A percentile compares a stretch with the other conserved stretches of the same genome.
These are phyloP conservation scores for Misopates orontium DNA, from an alignment of 257 asterid genomes.

Conservation along the genomic window DNA sequence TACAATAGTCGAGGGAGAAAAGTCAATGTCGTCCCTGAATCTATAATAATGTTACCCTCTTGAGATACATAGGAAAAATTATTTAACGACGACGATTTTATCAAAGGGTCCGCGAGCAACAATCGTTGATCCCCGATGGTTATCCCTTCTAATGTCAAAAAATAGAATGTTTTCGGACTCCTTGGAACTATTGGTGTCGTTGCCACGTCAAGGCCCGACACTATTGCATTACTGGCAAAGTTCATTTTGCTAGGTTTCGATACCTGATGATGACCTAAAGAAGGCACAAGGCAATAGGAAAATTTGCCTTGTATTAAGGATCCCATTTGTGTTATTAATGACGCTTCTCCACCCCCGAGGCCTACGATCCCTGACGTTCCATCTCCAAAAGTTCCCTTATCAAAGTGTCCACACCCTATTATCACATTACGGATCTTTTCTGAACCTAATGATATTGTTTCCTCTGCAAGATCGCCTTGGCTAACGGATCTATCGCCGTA, in stretches of 20 bases:
- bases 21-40: conserved; percentile 60
- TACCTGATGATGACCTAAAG: too few species aligned
- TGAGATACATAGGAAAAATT: background rate
- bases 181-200: conserved; percentile 21
- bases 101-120: background rate
- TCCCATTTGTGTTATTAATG: conserved; percentile 35
- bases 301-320: too few species aligned
- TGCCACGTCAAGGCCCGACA: conserved; percentile 9
- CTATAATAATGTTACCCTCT: conserved; percentile 55
- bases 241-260: conserved; percentile 31
- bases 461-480: conserved; percentile 9
- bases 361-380: conserved; percentile 42
- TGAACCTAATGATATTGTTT: conserved; percentile 4
- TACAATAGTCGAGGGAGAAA: conserved; percentile 41
- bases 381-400: conserved; percentile 16
- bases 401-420: conserved; percentile 13
- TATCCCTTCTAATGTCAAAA: conserved; percentile 22
- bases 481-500: conserved; percentile 28
- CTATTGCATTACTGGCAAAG: conserved; percentile 25
- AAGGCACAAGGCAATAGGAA: conserved; percentile 40
- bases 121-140: conserved; percentile 16
- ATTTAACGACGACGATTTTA: background rate
- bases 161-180: conserved; percentile 7
- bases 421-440: background rate
- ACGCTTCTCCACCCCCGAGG: conserved; percentile 40